Base-by-base conservation (phyloP, 345 rosid species). In the Hypericum perforatum region DNA sequence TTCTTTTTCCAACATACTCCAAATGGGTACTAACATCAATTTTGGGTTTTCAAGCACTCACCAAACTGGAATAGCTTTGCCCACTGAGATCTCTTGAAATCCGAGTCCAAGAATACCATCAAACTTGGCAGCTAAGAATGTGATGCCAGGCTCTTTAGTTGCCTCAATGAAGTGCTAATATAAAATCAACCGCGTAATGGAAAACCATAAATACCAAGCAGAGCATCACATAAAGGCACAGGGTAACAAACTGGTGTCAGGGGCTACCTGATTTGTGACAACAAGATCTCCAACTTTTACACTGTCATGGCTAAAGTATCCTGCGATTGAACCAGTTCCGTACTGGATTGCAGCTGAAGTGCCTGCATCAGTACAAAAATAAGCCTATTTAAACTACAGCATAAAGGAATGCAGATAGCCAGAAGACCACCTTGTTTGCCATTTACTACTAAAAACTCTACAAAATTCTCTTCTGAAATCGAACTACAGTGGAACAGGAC, bases 41-140 rank as follows among this genome's bases (percentile, higher is more conserved):
- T 22, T 22, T 22, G 4, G 32, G 32, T 22, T 22, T 1, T 1
- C 32, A 22, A 22, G 32, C 10, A 56, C 43, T 8, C 45, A 66
- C 72, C 72, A 67, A 56, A 67, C 63, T 39, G 72, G 72, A 57
- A 61, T 50, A 37, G 72, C 63, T 0, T 57, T 60, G 37, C 48
- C 58, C 38, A 67, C 72, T 7, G 72, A 67, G 45, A 67, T 62
- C 38, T 61, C 72, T 37, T 62, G 72, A 51, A 62, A 67, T 40
- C 72, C 72, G 37, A 67, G 72, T 54, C 72, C 72, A 36, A 67
- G 59, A n/a, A 67, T 57, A 39, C 72, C 72, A 16, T 67, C 72
- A 58, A 67, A 67, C 60, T 67, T 67, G 16, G 72, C 59, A 52
- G 60, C 63, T 56, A 67, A 53, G 50, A 67, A 67, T 12, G 67